A percentile compares a stretch with the other conserved stretches of the same genome.
Evolutionary conservation across 2,329 filamentous ascomycete genomes (phyloP).

Genomic region (Colletotrichum graminicola): DNA sequence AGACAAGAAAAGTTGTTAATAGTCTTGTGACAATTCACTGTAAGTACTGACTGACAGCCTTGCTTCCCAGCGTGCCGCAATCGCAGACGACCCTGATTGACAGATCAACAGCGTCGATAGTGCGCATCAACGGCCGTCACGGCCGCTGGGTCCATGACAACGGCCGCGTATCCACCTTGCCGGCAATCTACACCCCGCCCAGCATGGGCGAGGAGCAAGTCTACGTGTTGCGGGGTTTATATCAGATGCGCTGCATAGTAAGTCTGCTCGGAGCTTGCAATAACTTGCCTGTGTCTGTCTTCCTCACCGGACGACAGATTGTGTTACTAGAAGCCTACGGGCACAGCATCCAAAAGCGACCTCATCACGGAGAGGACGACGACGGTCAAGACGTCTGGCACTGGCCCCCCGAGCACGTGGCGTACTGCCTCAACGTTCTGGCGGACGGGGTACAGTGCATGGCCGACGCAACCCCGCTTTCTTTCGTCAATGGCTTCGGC

Average conservation of each 20-base stretch:
- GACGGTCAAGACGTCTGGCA: not conserved
- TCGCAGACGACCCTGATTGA: too few species aligned
- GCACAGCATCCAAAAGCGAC: not conserved
- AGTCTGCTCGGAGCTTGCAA: too few species aligned
- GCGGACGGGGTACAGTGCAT: conserved; percentile 10
- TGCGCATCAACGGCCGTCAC: conserved; percentile 10
- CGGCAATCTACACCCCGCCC: conserved; percentile 2
- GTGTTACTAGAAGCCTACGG: not conserved
- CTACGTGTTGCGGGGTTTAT: not conserved
- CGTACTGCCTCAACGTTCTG: conserved; percentile 14
- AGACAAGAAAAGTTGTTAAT: not conserved
- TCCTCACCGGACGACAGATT: too few species aligned
- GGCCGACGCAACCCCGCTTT: conserved; percentile 18
- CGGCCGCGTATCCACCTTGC: not conserved
- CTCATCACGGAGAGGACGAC: too few species aligned
- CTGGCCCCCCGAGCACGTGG: conserved; percentile 22
- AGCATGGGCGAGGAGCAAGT: not conserved
- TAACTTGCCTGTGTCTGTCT: too few species aligned
- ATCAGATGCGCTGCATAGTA: conserved; percentile 4
- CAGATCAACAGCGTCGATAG: conserved; percentile 3
- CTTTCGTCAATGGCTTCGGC: conserved; percentile 12
- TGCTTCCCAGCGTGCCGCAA: too few species aligned
- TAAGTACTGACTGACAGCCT: too few species aligned
- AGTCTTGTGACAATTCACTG: too few species aligned
- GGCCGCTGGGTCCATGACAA: conserved; percentile 16